phyloP scores from a whole-genome alignment of 2,329 filamentous ascomycete species.

The Trichothecium sympodiale region DNA sequence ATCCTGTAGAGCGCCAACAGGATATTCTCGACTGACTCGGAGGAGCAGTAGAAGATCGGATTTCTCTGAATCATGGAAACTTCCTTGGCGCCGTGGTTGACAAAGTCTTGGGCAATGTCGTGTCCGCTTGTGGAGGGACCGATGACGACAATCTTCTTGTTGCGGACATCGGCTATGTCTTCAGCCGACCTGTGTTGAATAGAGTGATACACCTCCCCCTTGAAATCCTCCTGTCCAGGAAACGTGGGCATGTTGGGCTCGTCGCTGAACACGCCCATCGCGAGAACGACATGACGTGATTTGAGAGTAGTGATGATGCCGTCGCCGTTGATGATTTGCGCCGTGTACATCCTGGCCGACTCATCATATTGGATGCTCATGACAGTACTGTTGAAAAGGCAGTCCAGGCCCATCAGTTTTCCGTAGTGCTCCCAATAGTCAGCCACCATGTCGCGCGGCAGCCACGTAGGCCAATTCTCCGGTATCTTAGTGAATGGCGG shows the following conservation, averaged over 20 bases:
- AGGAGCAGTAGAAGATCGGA: slow-evolving; percentile 25
- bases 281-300: slow-evolving; percentile 34
- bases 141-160: slow-evolving; percentile 34
- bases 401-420: slow-evolving; percentile 35
- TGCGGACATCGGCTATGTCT: slow-evolving; percentile 1
- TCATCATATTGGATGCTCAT: slow-evolving; percentile 26
- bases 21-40: slow-evolving; percentile 25
- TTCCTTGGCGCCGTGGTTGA: slow-evolving; percentile 29
- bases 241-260: slow-evolving; percentile 27
- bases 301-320: slow-evolving; percentile 14
- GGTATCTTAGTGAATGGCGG: slow-evolving; percentile 10
- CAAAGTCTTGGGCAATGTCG: slow-evolving; percentile 38
- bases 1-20: slow-evolving; percentile 26
- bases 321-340: slow-evolving; percentile 14
- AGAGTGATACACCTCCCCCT: slow-evolving; percentile 31
- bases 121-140: slow-evolving; percentile 38
- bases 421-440: slow-evolving; percentile 37
- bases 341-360: slow-evolving; percentile 22
- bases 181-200: slow-evolving; percentile 27
- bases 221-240: slow-evolving; percentile 25
- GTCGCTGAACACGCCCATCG: slow-evolving; percentile 29
- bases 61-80: slow-evolving; percentile 43
- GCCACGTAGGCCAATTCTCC: slow-evolving; percentile 17
- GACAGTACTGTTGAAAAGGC: slow-evolving; percentile 29
- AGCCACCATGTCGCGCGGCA: slow-evolving; percentile 33